Percentiles rank a stretch among this genome's conserved stretches.
These are phyloP conservation scores for Chlorella variabilis DNA, from an alignment of 163 green algal species.

Conservation along the genomic window DNA sequence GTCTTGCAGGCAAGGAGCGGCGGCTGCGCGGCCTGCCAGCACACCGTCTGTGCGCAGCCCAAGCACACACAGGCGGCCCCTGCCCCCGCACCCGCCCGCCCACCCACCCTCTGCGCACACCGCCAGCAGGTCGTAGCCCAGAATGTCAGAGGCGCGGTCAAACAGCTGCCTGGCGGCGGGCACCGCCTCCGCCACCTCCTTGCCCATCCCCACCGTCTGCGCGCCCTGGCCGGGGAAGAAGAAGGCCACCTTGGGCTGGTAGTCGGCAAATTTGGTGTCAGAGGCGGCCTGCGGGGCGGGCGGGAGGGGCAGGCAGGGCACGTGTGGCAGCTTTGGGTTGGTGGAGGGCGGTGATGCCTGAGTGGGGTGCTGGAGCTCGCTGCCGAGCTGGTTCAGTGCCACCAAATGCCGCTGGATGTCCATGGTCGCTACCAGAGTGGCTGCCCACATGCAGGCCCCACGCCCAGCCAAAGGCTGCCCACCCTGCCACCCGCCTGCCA, in stretches of 20 bases:
- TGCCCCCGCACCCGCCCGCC: no score
- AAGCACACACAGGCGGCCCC: no score
- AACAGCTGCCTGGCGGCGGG: conserved; percentile 93
- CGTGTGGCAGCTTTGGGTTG: neutral
- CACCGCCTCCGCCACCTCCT: conserved; percentile 82
- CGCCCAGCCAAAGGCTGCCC: no score
- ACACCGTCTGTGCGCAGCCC: no score
- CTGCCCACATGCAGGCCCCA: no score
- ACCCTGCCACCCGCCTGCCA: no score
- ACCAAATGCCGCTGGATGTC: no score
- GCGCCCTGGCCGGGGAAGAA: conserved; percentile 98
- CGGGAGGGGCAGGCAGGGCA: neutral
- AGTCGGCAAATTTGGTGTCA: conserved; percentile 85
- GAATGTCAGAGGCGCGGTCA: conserved; percentile 92
- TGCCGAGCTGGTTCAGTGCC: no score
- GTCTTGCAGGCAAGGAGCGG: no score
- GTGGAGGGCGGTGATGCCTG: neutral
- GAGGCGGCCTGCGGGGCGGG: conserved; percentile 29
- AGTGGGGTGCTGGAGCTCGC: no score
- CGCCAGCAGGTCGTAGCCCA: conserved; percentile 97
- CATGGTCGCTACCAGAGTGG: no score
- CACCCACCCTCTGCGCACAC: conserved; percentile 80
- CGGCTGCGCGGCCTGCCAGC: no score
- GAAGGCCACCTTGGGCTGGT: conserved; percentile 87
- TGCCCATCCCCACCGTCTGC: conserved; percentile 97